Conservation (phyloP, 441 rosid species). For the Croton laevigatus region DNA sequence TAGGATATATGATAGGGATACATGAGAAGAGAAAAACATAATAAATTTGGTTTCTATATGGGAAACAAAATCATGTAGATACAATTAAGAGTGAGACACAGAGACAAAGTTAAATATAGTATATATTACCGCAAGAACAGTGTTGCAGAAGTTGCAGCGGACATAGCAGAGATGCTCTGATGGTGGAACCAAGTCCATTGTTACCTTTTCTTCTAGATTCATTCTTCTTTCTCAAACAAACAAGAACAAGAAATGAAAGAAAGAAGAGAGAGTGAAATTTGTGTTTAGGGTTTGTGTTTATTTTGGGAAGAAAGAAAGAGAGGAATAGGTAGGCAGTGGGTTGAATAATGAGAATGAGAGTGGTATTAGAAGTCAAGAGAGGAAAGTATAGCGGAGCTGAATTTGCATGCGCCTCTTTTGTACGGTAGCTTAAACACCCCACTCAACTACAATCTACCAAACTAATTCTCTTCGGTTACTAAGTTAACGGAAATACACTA, state of each 20-base stretch:
- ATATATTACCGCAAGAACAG: conserved; percentile 83
- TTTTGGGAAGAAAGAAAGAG: neutral
- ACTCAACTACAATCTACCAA: neutral
- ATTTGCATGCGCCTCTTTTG: conserved; percentile 5
- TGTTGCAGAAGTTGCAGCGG: conserved; percentile 97
- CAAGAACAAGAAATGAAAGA: conserved; percentile 20
- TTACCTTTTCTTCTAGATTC: conserved; percentile 69
- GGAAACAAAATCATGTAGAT: neutral
- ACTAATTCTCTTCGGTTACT: too few relatives aligned
- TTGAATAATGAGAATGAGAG: conserved; percentile 9
- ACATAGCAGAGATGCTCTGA: conserved; percentile 93
- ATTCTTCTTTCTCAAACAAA: conserved; percentile 26
- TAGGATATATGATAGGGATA: neutral
- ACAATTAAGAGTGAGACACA: too few relatives aligned
- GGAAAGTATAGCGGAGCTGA: neutral
- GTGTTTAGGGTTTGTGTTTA: conserved; percentile 30
- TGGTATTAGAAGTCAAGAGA: neutral
- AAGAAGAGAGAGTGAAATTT: neutral
- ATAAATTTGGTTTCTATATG: neutral
- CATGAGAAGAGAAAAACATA: neutral
- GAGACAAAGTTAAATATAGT: neutral
- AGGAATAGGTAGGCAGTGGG: neutral
- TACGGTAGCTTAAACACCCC: neutral
- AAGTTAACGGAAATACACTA: too few relatives aligned
- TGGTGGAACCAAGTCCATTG: conserved; percentile 54